Conservation (phyloP, 2,329 filamentous ascomycete species). For the Aciculosporium take region DNA sequence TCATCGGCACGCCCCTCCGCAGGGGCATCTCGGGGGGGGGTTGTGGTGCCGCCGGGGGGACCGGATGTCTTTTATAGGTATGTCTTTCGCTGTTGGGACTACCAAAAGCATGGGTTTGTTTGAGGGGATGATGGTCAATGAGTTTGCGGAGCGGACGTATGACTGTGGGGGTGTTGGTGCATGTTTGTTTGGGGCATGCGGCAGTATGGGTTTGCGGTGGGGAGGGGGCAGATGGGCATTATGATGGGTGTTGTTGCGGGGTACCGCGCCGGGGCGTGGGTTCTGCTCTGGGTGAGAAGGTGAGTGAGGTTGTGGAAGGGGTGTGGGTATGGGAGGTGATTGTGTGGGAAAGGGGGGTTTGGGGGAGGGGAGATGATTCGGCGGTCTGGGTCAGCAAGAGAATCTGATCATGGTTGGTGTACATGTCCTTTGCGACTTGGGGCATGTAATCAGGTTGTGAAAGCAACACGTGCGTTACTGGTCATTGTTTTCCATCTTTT, state of each 20-base stretch:
- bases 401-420: too few relatives aligned
- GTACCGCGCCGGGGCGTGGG: conserved; percentile 40
- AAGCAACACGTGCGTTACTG: too few relatives aligned
- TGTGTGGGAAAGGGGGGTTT: too few relatives aligned
- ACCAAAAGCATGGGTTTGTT: conserved; percentile 79
- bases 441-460: too few relatives aligned
- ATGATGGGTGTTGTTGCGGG: conserved; percentile 61
- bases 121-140: conserved; percentile 86
- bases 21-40: conserved; percentile 79
- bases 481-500: too few relatives aligned
- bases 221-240: conserved; percentile 65
- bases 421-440: too few relatives aligned
- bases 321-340: too few relatives aligned
- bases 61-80: conserved; percentile 79
- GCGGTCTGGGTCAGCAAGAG: too few relatives aligned
- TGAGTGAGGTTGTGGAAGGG: too few relatives aligned
- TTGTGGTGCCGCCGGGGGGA: conserved; percentile 57
- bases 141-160: conserved; percentile 55
- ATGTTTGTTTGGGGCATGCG: conserved; percentile 61
- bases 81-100: conserved; percentile 80
- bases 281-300: conserved; percentile 32
- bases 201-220: conserved; percentile 53
- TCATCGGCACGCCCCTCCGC: conserved; percentile 69
- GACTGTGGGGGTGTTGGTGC: conserved; percentile 42
- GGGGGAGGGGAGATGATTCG: too few relatives aligned